Evolutionary conservation across 2,329 filamentous ascomycete genomes (phyloP).

Genomic region (Penicillium sp.): DNA sequence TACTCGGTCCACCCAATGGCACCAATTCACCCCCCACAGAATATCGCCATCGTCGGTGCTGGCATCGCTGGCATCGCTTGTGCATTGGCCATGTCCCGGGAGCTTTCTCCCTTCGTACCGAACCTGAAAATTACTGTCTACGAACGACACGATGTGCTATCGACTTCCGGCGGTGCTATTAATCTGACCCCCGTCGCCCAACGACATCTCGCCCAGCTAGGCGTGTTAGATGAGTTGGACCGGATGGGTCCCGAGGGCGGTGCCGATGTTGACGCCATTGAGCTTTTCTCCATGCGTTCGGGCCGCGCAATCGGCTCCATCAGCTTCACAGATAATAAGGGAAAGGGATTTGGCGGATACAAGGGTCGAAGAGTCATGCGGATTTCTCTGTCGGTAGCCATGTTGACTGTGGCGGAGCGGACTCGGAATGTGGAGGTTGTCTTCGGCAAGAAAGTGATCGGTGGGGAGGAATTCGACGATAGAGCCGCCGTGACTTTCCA

Average conservation of each 20-base stretch:
- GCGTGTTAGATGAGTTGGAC: conserved; percentile 38
- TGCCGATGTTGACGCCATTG: conserved; percentile 39
- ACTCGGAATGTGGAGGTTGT: conserved; percentile 36
- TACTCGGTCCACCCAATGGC: neutral
- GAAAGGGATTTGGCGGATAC: conserved; percentile 39
- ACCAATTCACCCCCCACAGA: conserved; percentile 17
- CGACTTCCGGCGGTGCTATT: conserved; percentile 45
- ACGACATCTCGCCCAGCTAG: conserved; percentile 42
- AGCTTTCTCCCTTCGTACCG: conserved; percentile 32
- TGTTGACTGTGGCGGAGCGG: conserved; percentile 39
- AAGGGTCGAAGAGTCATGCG: conserved; percentile 43
- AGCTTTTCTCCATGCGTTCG: conserved; percentile 41
- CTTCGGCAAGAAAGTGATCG: conserved; percentile 42
- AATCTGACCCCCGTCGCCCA: conserved; percentile 45
- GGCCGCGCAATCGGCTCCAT: conserved; percentile 37
- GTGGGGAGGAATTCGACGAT: conserved; percentile 32
- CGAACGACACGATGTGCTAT: conserved; percentile 40
- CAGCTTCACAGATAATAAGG: conserved; percentile 36
- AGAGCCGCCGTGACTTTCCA: conserved; percentile 36
- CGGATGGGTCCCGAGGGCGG: conserved; percentile 39
- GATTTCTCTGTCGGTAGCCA: conserved; percentile 39
- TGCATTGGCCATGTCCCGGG: conserved; percentile 31
- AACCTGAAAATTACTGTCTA: conserved; percentile 37
- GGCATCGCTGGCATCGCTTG: conserved; percentile 36
- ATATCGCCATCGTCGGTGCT: conserved; percentile 34